Evolutionary conservation across 768 basidiomycete genomes (phyloP), one percentile per base, ranked within the genome.

Genomic region (Mycena filopes): DNA sequence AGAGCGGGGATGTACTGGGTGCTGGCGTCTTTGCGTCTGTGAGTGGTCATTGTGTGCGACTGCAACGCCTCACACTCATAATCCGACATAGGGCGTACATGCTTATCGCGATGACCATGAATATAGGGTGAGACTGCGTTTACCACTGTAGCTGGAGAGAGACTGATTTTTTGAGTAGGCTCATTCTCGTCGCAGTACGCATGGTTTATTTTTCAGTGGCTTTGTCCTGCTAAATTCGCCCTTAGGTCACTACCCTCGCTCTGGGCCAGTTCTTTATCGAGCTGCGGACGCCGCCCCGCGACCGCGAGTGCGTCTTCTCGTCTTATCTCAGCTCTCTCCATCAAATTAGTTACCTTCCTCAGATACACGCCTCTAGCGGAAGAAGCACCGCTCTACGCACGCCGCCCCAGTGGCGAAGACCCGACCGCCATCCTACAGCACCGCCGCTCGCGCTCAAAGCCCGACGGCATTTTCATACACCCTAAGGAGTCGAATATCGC

Each of bases 91-190:
- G 90, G 59, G 76, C 85, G 64, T 92, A 92, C 71, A 92, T 93
- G 90, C 82, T 93, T 18, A 79, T 89, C 55, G 84, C 87, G 26
- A 92, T 92, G 89, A 86, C 90, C 23, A 86, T 89, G 66, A 85
- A 91, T 58, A 60, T 86, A n/a, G 84, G 88, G 91, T 91, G 71
- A 75, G 20, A 28, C 25, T 28, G 16, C 8, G 12, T 3, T 23
- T 40, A 45, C 38, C 29, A 21, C 8, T 55, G 29, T 25, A 23
- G 47, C n/a, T 43, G 25, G 25, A 45, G 11, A 61, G 62, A 53
- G 63, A 61, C 29, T 25, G 36, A 23, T 31, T 45, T 36, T 48
- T 16, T 4, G 36, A n/a, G n/a, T 68, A 88, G 87, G 38, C 72
- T 89, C 26, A 80, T 89, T 31, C 57, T 86, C 41, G 74, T 85